phyloP scores from a whole-genome alignment of 169 alveolate genomes.

The Plasmodium inui region DNA sequence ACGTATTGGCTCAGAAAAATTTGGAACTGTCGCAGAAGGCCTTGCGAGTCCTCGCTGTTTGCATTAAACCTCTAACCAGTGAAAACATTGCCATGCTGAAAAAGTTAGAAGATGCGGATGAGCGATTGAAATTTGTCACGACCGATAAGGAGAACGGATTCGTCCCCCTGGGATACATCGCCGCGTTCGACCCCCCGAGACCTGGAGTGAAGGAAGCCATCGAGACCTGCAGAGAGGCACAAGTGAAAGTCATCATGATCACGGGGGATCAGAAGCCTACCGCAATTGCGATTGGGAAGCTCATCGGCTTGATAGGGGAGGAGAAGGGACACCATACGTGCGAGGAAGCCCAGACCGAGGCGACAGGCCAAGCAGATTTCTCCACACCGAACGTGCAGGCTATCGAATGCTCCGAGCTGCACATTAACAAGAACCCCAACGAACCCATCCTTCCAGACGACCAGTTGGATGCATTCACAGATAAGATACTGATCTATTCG shows the following conservation, averaged over 20 bases:
- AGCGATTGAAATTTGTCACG: conserved; percentile 82
- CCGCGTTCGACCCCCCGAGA: conserved; percentile 97
- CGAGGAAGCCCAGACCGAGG: not conserved
- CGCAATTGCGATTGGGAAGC: conserved; percentile 94
- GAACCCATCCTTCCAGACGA: conserved; percentile 85
- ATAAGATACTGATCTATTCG: conserved; percentile 87
- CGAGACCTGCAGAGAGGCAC: conserved; percentile 94
- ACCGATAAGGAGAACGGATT: conserved; percentile 70
- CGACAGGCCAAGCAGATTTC: not conserved
- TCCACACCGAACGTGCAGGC: not conserved
- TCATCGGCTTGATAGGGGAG: conserved; percentile 83
- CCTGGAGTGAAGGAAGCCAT: conserved; percentile 98
- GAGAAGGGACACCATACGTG: no score
- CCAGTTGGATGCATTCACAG: conserved; percentile 83
- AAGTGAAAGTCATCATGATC: conserved; percentile 98
- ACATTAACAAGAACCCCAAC: conserved; percentile 84
- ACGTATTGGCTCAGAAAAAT: conserved; percentile 63
- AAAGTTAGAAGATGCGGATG: conserved; percentile 86
- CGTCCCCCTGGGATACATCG: conserved; percentile 88
- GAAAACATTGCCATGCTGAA: conserved; percentile 79
- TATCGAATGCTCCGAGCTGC: conserved; percentile 78
- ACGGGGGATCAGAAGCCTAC: conserved; percentile 73
- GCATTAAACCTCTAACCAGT: conserved; percentile 87
- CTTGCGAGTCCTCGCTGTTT: conserved; percentile 90
- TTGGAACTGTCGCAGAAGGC: conserved; percentile 85